These are phyloP conservation scores for Diplodia corticola DNA, from an alignment of 2,329 filamentous ascomycete genomes.

Conservation along the genomic window DNA sequence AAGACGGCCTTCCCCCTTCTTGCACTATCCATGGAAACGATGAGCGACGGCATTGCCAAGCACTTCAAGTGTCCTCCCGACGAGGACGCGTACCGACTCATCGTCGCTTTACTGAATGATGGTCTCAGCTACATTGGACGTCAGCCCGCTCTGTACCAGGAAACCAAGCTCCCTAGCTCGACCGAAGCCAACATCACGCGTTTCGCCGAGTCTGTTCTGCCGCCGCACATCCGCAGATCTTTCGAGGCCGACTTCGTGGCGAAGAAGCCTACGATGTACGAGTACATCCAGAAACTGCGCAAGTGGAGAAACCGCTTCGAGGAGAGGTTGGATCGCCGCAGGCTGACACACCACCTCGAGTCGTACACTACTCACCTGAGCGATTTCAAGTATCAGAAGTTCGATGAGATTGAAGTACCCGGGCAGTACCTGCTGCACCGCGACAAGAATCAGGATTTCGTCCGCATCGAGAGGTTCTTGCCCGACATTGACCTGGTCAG, in stretches of 20 bases:
- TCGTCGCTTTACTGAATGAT: slow-evolving; percentile 96
- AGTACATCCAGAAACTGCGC: slow-evolving; percentile 96
- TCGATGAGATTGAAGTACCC: slow-evolving; percentile 96
- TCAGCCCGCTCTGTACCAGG: slow-evolving; percentile 81
- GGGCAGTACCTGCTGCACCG: slow-evolving; percentile 96
- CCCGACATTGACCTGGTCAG: slow-evolving; percentile 92
- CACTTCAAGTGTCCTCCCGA: slow-evolving; percentile 99
- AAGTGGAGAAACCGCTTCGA: slow-evolving; percentile 98
- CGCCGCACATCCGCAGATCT: slow-evolving; percentile 88
- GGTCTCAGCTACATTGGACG: slow-evolving; percentile 89
- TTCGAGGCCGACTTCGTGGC: slow-evolving; percentile 97
- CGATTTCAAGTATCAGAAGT: slow-evolving; percentile 96
- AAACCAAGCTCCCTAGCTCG: slow-evolving; percentile 83
- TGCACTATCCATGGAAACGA: slow-evolving; percentile 97
- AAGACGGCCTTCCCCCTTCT: slow-evolving; percentile 97
- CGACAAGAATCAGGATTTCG: slow-evolving; percentile 98
- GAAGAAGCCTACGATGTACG: slow-evolving; percentile 94
- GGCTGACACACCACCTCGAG: slow-evolving; percentile 73
- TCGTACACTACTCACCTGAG: slow-evolving; percentile 86
- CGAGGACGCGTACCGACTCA: slow-evolving; percentile 94
- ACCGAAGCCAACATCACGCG: slow-evolving; percentile 96
- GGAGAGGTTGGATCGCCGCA: slow-evolving; percentile 88
- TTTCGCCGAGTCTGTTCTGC: slow-evolving; percentile 94
- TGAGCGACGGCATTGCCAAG: slow-evolving; percentile 98
- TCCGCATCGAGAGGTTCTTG: slow-evolving; percentile 94